phyloP scores from a whole-genome alignment of 495 filamentous ascomycete genomes.

The Jackrogersella multiformis region DNA sequence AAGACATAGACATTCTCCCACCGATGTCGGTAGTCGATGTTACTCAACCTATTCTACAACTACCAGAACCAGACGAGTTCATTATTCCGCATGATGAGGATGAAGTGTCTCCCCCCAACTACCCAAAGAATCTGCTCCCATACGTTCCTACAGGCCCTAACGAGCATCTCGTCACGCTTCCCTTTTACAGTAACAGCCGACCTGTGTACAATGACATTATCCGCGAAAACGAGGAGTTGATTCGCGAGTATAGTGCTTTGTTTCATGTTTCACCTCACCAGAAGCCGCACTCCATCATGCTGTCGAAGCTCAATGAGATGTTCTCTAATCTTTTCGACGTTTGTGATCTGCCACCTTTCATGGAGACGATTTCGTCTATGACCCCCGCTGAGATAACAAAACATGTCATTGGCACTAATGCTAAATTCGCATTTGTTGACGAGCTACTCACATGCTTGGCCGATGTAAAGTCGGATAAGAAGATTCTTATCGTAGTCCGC shows the following conservation, averaged over 20 bases:
- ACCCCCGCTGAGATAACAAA: slow-evolving; percentile 44
- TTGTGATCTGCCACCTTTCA: slow-evolving; percentile 55
- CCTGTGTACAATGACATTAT: slow-evolving; percentile 53
- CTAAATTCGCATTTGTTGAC: slow-evolving; percentile 57
- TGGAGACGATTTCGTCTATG: slow-evolving; percentile 46
- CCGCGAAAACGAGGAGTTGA: slow-evolving; percentile 46
- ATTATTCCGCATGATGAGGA: slow-evolving; percentile 27
- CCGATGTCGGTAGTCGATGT: slow-evolving; percentile 36
- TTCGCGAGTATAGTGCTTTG: slow-evolving; percentile 46
- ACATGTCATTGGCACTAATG: slow-evolving; percentile 53
- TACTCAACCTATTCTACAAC: slow-evolving; percentile 24
- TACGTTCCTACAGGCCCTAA: slow-evolving; percentile 30
- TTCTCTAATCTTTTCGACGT: slow-evolving; percentile 52
- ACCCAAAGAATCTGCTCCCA: slow-evolving; percentile 35
- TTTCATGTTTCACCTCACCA: slow-evolving; percentile 38
- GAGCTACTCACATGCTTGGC: slow-evolving; percentile 50
- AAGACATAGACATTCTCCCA: slow-evolving; percentile 38
- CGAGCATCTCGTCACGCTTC: slow-evolving; percentile 53
- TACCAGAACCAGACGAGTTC: slow-evolving; percentile 20
- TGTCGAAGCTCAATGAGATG: slow-evolving; percentile 50
- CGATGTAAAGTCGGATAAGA: slow-evolving; percentile 43
- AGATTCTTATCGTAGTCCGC: slow-evolving; percentile 53
- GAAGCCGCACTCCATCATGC: slow-evolving; percentile 39
- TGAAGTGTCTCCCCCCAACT: slow-evolving; percentile 18
- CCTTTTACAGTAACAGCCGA: slow-evolving; percentile 50